Conservation (phyloP, 169 alveolate genomes). For the Plasmodium knowlesi region DNA sequence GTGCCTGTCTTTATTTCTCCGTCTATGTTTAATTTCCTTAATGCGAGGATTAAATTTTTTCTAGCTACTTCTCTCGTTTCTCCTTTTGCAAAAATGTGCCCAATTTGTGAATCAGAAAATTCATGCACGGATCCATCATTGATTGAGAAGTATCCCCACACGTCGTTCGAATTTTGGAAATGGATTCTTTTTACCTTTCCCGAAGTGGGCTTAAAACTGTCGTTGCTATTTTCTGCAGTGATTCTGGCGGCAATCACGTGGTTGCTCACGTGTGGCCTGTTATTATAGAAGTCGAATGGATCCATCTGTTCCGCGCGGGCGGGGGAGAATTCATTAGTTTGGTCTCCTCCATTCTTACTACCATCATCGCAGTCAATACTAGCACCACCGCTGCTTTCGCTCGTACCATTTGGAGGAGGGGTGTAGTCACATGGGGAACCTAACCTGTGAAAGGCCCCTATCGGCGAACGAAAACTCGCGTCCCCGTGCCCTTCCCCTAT, state of each 20-base stretch:
- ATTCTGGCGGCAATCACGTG: slow-evolving; percentile 89
- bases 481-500: slow-evolving; percentile 18
- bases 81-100: slow-evolving; percentile 91
- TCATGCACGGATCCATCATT: slow-evolving; percentile 88
- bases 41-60: slow-evolving; percentile 79
- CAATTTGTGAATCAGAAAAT: slow-evolving; percentile 92
- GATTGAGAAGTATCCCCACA: slow-evolving; percentile 89
- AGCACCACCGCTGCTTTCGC: not conserved
- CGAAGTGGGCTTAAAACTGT: slow-evolving; percentile 90
- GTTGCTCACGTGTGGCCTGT: slow-evolving; percentile 58
- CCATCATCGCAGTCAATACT: not conserved
- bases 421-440: slow-evolving; percentile 21
- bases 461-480: not conserved
- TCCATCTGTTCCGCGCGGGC: not conserved
- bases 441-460: not conserved
- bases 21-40: slow-evolving; percentile 82
- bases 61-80: slow-evolving; percentile 84
- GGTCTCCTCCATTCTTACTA: not conserved
- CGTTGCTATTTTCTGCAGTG: slow-evolving; percentile 91
- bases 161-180: slow-evolving; percentile 82
- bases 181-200: slow-evolving; percentile 81
- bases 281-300: slow-evolving; percentile 73
- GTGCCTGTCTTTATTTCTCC: slow-evolving; percentile 88
- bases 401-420: not conserved
- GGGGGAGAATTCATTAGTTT: not conserved